Evolutionary conservation across 2,329 filamentous ascomycete species (phyloP), one percentile per base, ranked within the genome.

Genomic region (Fusarium sp.): DNA sequence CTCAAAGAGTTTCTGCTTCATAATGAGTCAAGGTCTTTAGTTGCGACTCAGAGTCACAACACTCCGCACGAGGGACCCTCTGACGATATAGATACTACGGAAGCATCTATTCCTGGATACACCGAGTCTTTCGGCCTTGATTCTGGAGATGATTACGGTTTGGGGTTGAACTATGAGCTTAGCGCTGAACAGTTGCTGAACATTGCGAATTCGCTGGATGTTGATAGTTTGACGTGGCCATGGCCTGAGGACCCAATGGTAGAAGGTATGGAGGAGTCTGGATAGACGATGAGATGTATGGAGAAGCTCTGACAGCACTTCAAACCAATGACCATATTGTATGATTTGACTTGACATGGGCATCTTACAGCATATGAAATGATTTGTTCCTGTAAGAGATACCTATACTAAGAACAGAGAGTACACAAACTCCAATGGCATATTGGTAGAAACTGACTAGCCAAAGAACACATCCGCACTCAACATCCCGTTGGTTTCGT

Each of bases 221-320:
- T 73, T n/a, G 67, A 73, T 12, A 73, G 67, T 12, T 52, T 73
- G 56, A 56, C 57, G 3, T 73, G 70, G 70, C 70, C 70, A 7
- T 60, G 71, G 52, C 67, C 70, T 4, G 52, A 60, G 28, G 64
- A 62, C 25, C 43, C 43, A 6, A 28, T 49, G 25, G 31, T 34
- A 9, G 41, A 44, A 2, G 48, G 46, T 21, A 13, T 37, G 19
- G 44, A 55, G 4, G 55, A 28, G 3, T 23, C 18, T 8, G 19
- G 12, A n/a, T 39, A 10, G 16, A 21, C 6, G 2, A 13, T 13
- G 16, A 21, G 23, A 19, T 23, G 6, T 11, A 14, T 7, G 6
- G 25, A 21, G 41, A 12, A 26, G 14, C 8, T 4, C 14, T 6
- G 8, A 5, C 16, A 21, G 11, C 9, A 14, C 13, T 41, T 28